Base-by-base conservation (phyloP, 305 asterid species). In the Plantago rigida region DNA sequence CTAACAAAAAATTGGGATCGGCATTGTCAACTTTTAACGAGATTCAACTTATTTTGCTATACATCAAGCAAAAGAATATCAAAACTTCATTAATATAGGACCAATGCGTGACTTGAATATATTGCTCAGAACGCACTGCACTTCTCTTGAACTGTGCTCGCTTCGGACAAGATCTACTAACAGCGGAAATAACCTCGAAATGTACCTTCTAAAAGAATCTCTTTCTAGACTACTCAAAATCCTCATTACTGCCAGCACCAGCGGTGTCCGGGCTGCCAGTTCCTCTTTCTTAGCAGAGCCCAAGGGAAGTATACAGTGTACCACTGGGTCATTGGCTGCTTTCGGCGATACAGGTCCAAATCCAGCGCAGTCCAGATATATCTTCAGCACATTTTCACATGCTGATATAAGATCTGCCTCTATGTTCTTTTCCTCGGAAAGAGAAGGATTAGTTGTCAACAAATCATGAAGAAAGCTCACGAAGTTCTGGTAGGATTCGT, bases 271-370 rank as follows among this genome's bases (percentile, higher is more conserved):
- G 2, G 97, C 93, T 29, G 89, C 95, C 85, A 89, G 59, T 69
- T 93, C 99, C 79, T 89, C 96, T 78, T 87, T 93, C 90, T 83
- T 85, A 60, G 95, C 95, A 1, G 96, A 77, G 63, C 99, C 97
- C 54, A 92, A 71, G 0, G 97, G 97, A 58, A 89, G 86, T 74
- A 73, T 73, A 78, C 86, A 78, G 62, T 78, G 82, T 52, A 64
- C 52, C 57, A 47, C 47, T 10, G 73, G 79, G 70, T 51, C 71
- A 51, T 58, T 55, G 9, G 13, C 56, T 41, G 63, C 69, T 63
- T 79, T 67, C 54, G 65, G 54, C 36, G 59, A 53, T 9, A 53
- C 59, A 12, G 36, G 17, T 65, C 69, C 81, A 51, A 69, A 68
- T 47, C 86, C 91, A 50, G 95, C 82, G 46, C 94, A 86, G 34